A percentile compares a stretch with the other conserved stretches of the same genome.
These are phyloP conservation scores for Fragaria iinumae DNA, from an alignment of 306 rosid species.

Conservation along the genomic window DNA sequence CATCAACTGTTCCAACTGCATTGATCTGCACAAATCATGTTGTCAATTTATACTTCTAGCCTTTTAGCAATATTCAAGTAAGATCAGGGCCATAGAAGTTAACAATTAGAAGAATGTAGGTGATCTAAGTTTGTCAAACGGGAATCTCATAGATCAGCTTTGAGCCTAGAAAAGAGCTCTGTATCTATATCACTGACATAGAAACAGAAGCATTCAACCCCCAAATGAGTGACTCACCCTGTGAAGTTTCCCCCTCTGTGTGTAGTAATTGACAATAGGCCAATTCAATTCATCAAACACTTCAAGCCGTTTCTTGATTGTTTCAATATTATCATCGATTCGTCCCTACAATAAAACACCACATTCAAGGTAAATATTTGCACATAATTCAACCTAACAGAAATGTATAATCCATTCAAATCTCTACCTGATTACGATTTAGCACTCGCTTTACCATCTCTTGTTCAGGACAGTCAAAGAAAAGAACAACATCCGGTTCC, in stretches of 20 bases:
- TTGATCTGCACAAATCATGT: conserved; percentile 59
- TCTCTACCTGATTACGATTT: conserved; percentile 70
- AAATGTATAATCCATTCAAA: conserved; percentile 23
- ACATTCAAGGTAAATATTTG: conserved; percentile 24
- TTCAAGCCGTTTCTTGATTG: conserved; percentile 84
- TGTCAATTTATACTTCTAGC: neutral
- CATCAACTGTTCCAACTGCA: conserved; percentile 81
- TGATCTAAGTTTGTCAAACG: neutral
- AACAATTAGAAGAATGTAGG: neutral
- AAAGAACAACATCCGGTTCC: conserved; percentile 81
- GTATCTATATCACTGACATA: neutral
- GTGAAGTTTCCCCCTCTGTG: conserved; percentile 71
- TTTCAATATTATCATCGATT: conserved; percentile 87
- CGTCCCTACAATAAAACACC: conserved; percentile 66
- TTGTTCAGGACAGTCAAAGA: conserved; percentile 91
- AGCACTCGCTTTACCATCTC: conserved; percentile 97
- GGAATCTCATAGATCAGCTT: neutral
- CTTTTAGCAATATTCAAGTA: neutral
- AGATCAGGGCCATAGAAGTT: neutral
- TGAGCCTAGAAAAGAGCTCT: conserved; percentile 10
- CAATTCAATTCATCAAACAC: conserved; percentile 66
- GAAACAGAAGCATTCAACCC: neutral
- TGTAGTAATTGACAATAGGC: conserved; percentile 75
- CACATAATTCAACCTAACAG: neutral
- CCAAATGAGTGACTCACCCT: conserved; percentile 39